Evolutionary conservation across 768 basidiomycete species (phyloP), one percentile per base, ranked within the genome.

Genomic region (Rhodotorula babjevae): DNA sequence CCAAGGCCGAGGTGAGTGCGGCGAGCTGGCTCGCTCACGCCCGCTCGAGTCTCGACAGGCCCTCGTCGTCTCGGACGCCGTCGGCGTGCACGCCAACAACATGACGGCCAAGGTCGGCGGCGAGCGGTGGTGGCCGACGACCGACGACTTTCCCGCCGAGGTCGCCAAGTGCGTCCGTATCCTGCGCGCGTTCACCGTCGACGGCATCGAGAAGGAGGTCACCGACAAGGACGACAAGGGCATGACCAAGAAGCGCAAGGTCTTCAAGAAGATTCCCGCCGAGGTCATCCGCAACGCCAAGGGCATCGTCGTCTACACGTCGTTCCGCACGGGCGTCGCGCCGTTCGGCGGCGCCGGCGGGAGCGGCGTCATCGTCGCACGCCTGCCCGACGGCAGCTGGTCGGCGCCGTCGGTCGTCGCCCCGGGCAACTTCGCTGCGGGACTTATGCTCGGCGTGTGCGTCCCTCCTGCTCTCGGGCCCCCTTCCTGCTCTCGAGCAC

Each of bases 141-240:
- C 65, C 2, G 50, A 42, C 31, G 71, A 72, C 50, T 67, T 63
- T 21, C 29, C 57, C 3, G 23, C 10, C 10, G 66, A 67, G 58
- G 58, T 60, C 11, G 56, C 46, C 46, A 36, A 49, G 63, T 67
- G 68, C 44, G 68, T 67, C 10, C 68, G 76, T 12, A 78, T 79
- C 64, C 61, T 79, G 1, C 71, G 76, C 12, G 73, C 76, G 15
- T 79, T 79, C 63, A 78, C 77, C 2, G 78, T 72, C 40, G 71
- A 72, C 27, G 71, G 71, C 4, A 33, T 72, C 19, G 71, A 50
- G 46, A 53, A 42, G 15, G 47, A 40, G 19, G 56, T 49, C 23
- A 53, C 52, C 40, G 61, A 62, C n/a, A 65, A 65, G 61, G 44
- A 63, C 25, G 29, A n/a, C 42, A 61, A 16, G 50, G 67, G 64